Base-by-base conservation (phyloP, 805 yeast genomes). In the Wickerhamomyces pijperi region DNA sequence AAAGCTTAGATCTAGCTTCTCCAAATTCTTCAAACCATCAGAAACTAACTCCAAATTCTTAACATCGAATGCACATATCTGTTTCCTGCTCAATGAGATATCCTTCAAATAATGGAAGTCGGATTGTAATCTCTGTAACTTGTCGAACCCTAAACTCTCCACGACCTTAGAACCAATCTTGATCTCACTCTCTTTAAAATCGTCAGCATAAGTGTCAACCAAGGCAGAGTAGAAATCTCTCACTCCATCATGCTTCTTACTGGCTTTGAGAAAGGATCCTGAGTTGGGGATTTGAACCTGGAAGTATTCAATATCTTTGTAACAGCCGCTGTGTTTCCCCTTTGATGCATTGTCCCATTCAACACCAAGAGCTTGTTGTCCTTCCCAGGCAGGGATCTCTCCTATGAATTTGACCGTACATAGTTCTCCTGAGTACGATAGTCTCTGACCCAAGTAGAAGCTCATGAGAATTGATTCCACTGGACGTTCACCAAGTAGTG, bases 311-410 rank as follows among this genome's bases (percentile, higher is more conserved):
- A 58, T 49, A 0, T 79, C 84, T 17, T 71, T 63, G 20, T 74
- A 43, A 1, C 53, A 41, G 0, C 97, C 97, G 44, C 71, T 61
- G 54, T 87, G 76, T 49, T 78, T 84, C 2, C 97, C 97, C 28
- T 86, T 63, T 0, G 43, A 40, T 0, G 68, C 58, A 35, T 75
- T 64, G 54, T 88, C 97, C 96, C 96, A 88, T 55, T 88, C 95
- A 3, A 88, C 67, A 1, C 97, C 97, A 13, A 73, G 56, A 0
- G 90, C 86, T 1, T 46, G 32, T 0, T 56, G 61, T 9, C 55
- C 53, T 0, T 72, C 69, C 95, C 95, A 86, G 12, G 61, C 64
- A 0, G 78, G 76, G 0, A 86, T 58, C 3, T 37, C 34, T 0
- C 95, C 96, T 2, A 69, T 51, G 49, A 54, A 87, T 37, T 68